Conservation (phyloP, 2,329 filamentous ascomycete species). For the Ceratocystiopsis minuta region DNA sequence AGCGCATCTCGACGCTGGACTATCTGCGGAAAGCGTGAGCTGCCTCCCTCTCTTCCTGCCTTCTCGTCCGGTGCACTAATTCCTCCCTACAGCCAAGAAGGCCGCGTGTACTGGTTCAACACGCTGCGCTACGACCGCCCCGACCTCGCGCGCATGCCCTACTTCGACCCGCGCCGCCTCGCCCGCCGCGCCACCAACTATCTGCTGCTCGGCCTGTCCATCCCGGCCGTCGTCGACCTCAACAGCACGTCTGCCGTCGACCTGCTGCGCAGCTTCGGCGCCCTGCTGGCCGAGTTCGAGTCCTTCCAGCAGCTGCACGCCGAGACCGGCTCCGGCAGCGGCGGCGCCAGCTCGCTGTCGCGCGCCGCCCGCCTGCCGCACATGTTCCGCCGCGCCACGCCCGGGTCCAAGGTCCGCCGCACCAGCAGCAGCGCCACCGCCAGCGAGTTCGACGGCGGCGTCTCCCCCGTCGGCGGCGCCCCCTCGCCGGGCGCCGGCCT, state of each 20-base stretch:
- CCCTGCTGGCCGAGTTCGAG: slow-evolving; percentile 79
- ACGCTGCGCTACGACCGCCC: slow-evolving; percentile 77
- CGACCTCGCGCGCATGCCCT: slow-evolving; percentile 67
- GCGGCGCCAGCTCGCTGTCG: slow-evolving; percentile 48
- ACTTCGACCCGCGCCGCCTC: slow-evolving; percentile 68
- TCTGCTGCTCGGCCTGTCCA: slow-evolving; percentile 76
- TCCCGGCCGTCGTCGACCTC: slow-evolving; percentile 78
- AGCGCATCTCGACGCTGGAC: slow-evolving; percentile 84
- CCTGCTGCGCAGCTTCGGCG: slow-evolving; percentile 72
- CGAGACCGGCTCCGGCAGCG: slow-evolving; percentile 42
- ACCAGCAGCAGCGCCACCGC: slow-evolving; percentile 32
- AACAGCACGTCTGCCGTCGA: slow-evolving; percentile 64
- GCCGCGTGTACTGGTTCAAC: slow-evolving; percentile 95
- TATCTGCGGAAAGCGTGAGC: slow-evolving; percentile 83
- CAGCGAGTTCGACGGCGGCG: slow-evolving; percentile 12
- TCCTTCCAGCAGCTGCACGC: slow-evolving; percentile 78
- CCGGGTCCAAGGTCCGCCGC: slow-evolving; percentile 37
- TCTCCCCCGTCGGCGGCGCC: background rate
- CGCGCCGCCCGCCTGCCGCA: slow-evolving; percentile 58
- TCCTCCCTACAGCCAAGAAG: slow-evolving; percentile 54
- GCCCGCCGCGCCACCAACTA: slow-evolving; percentile 85
- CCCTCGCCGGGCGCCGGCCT: background rate
- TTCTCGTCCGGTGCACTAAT: background rate
- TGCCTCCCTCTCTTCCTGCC: background rate
- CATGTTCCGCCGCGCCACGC: slow-evolving; percentile 56